phyloP scores from a whole-genome alignment of 768 basidiomycete genomes.

The Dentipellis sp. region DNA sequence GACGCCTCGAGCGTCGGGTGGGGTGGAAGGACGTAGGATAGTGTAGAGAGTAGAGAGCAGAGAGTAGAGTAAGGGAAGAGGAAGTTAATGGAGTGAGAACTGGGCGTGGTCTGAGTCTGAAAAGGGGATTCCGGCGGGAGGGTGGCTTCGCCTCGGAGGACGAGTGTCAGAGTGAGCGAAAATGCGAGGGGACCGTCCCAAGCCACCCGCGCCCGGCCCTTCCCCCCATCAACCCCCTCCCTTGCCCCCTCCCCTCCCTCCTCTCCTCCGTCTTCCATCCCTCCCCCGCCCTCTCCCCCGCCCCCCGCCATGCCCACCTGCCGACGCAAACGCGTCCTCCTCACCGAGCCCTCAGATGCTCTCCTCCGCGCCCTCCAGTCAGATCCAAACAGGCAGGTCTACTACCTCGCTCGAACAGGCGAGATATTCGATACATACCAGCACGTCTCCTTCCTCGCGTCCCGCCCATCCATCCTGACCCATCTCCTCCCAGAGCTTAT shows the following conservation, averaged over 20 bases:
- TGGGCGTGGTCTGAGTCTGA: background rate
- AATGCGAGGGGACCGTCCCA: background rate
- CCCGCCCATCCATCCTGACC: slow-evolving; percentile 17
- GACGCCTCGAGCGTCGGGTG: background rate
- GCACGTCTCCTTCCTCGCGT: slow-evolving; percentile 41
- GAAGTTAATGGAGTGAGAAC: background rate
- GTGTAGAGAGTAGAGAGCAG: background rate
- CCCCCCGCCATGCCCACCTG: slow-evolving; percentile 65
- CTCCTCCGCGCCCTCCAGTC: slow-evolving; percentile 57
- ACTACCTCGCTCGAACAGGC: slow-evolving; percentile 88
- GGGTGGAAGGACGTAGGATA: background rate
- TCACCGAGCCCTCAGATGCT: slow-evolving; percentile 68
- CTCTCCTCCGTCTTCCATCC: slow-evolving; percentile 14
- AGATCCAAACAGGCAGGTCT: slow-evolving; percentile 70
- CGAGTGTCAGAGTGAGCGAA: background rate
- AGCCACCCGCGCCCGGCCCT: slow-evolving; percentile 3
- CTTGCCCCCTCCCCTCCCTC: slow-evolving; percentile 12
- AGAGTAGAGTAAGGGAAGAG: background rate
- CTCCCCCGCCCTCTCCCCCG: slow-evolving; percentile 9
- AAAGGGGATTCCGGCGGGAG: background rate
- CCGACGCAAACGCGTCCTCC: slow-evolving; percentile 83
- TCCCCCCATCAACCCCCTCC: slow-evolving; percentile 3
- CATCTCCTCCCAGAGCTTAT: slow-evolving; percentile 47
- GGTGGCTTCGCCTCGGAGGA: slow-evolving; percentile 3
- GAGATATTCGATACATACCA: slow-evolving; percentile 97